Evolutionary conservation across 2,329 filamentous ascomycete species (phyloP).

Genomic region (Stachybotrys chlorohalonatus): DNA sequence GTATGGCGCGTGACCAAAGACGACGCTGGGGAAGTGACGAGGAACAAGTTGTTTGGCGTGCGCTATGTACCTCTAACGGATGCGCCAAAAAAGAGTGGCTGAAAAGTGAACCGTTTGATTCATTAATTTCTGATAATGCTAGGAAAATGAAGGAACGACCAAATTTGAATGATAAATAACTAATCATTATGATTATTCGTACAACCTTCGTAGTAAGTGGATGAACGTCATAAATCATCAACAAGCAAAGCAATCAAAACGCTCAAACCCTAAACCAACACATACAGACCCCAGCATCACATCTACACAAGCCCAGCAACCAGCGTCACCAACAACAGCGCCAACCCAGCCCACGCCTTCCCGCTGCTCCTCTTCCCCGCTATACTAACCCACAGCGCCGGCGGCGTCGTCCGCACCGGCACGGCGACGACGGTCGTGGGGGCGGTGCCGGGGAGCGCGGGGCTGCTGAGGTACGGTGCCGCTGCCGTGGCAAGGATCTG

Average conservation of each 20-base stretch:
- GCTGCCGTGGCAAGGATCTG: background rate
- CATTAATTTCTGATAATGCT: background rate
- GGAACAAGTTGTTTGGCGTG: slow-evolving; percentile 58
- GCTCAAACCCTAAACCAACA: background rate
- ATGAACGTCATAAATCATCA: background rate
- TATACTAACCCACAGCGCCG: no score
- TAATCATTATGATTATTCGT: background rate
- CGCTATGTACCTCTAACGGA: slow-evolving; percentile 72
- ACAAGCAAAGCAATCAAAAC: background rate
- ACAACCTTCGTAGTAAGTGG: background rate
- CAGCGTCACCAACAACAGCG: no score
- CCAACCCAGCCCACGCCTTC: no score
- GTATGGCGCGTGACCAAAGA: slow-evolving; percentile 72
- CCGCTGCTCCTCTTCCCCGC: no score
- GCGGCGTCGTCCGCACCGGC: no score
- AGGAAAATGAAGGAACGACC: background rate
- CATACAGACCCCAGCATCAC: no score
- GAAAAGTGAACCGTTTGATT: background rate
- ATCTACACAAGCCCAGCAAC: no score
- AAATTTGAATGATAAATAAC: background rate
- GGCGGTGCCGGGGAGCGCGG: background rate
- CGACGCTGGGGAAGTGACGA: slow-evolving; percentile 48
- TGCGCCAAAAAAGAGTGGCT: slow-evolving; percentile 34
- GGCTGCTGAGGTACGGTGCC: background rate
- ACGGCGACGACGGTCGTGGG: no score